Percentiles rank a stretch among this genome's conserved stretches.
These are phyloP conservation scores for Solanum tarijense DNA, from an alignment of 257 asterid genomes.

Conservation along the genomic window DNA sequence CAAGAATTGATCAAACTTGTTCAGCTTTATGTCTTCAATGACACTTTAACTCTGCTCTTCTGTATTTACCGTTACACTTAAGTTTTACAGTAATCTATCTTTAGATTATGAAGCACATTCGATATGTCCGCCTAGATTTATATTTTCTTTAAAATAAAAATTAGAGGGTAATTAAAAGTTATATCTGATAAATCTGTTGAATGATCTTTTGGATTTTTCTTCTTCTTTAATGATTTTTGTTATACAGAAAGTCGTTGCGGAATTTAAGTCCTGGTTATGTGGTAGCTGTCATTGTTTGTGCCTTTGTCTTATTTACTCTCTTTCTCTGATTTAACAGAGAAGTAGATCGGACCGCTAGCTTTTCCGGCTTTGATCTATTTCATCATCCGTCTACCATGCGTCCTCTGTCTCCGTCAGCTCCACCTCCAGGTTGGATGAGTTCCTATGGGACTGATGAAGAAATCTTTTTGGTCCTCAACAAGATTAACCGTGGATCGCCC, in stretches of 20 bases:
- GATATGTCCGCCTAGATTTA: neutral
- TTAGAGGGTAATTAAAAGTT: neutral
- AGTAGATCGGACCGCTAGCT: neutral
- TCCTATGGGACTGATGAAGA: conserved; percentile 29
- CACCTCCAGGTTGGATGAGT: conserved; percentile 13
- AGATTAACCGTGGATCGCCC: conserved; percentile 18
- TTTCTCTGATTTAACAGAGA: conserved; percentile 6
- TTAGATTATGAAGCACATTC: neutral
- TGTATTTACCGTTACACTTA: neutral
- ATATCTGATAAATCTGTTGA: neutral
- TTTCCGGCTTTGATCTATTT: neutral
- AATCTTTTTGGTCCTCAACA: conserved; percentile 19
- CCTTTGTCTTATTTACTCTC: neutral
- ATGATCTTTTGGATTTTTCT: neutral
- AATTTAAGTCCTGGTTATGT: neutral
- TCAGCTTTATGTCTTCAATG: neutral
- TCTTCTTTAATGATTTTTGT: neutral
- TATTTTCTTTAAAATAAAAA: neutral
- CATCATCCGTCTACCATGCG: conserved; percentile 34
- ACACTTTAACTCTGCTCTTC: neutral
- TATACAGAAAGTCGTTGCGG: neutral
- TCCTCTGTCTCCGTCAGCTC: conserved; percentile 21
- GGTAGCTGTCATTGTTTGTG: neutral
- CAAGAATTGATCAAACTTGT: neutral
- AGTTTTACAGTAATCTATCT: neutral